Percentiles rank a stretch among this genome's conserved stretches.
Evolutionary conservation across 192 early-diverging fungal genomes (phyloP).

Genomic region (Rhizoclosmatium sp.): DNA sequence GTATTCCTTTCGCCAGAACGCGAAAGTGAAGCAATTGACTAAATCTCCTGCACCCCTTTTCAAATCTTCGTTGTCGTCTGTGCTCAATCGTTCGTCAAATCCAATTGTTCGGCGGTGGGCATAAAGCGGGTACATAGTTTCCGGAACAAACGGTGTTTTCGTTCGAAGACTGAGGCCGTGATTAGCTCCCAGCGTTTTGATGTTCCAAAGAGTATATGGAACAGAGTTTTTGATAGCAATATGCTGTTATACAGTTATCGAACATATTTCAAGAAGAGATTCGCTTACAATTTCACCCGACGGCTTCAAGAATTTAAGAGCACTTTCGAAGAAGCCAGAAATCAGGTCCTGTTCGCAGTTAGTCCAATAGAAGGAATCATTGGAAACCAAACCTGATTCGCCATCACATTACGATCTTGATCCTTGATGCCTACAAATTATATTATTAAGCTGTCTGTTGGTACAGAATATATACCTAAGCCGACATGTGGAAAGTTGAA

Average conservation of each 20-base stretch:
- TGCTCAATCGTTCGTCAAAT: slow-evolving; percentile 82
- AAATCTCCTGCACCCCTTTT: neutral
- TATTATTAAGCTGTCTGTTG: slow-evolving; percentile 1
- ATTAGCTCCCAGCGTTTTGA: slow-evolving; percentile 76
- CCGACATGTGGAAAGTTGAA: slow-evolving; percentile 98
- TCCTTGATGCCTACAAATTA: slow-evolving; percentile 84
- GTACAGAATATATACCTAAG: slow-evolving; percentile 13
- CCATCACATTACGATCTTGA: slow-evolving; percentile 80
- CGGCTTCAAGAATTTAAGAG: slow-evolving; percentile 21
- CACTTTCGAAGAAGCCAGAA: slow-evolving; percentile 38
- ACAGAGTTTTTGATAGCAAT: slow-evolving; percentile 84
- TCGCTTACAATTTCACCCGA: slow-evolving; percentile 18
- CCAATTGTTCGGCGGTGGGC: slow-evolving; percentile 95
- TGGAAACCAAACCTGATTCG: slow-evolving; percentile 66
- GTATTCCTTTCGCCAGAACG: slow-evolving; percentile 2
- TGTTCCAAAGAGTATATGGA: slow-evolving; percentile 91
- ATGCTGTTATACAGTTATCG: slow-evolving; percentile 38
- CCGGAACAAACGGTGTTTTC: slow-evolving; percentile 69
- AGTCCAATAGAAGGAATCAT: too few relatives aligned
- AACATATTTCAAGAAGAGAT: neutral
- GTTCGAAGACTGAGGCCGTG: slow-evolving; percentile 59
- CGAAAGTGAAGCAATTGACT: slow-evolving; percentile 28
- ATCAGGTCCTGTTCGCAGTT: slow-evolving; percentile 26
- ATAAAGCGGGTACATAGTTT: slow-evolving; percentile 81
- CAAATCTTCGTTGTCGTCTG: slow-evolving; percentile 75